Evolutionary conservation across 805 yeast genomes (phyloP).

Genomic region (Priceomyces melissophilus): DNA sequence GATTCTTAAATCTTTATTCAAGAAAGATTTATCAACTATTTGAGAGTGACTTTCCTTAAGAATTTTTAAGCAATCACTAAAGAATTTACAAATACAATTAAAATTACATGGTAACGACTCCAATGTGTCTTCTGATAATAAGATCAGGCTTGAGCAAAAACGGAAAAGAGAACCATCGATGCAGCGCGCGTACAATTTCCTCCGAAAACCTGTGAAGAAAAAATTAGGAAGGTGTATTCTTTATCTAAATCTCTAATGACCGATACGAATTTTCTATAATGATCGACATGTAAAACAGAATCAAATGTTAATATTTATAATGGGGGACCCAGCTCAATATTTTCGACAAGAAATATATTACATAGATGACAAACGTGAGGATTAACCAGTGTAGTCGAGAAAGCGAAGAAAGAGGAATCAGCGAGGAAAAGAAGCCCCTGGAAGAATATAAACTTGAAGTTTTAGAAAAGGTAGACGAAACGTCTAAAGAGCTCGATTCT

Average conservation of each 20-base stretch:
- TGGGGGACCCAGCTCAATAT: no score
- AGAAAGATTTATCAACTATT: no score
- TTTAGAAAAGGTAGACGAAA: not conserved
- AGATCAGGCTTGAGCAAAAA: not conserved
- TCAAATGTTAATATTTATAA: no score
- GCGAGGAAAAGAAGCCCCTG: not conserved
- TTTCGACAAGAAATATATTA: not conserved
- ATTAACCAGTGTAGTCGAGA: not conserved
- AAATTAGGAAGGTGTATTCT: no score
- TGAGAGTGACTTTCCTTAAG: not conserved
- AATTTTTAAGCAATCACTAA: not conserved
- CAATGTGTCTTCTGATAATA: no score
- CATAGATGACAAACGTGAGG: not conserved
- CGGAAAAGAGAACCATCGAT: not conserved
- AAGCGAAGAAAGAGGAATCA: not conserved
- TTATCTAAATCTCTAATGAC: no score
- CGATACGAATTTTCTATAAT: no score
- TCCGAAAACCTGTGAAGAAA: no score
- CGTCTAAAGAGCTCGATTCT: slow-evolving; percentile 11
- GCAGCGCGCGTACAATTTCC: slow-evolving; percentile 1
- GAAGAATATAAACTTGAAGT: not conserved
- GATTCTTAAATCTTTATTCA: no score
- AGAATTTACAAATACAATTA: not conserved
- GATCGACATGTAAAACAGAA: no score
- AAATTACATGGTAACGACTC: not conserved